Conservation (phyloP, 768 basidiomycete species). For the Lactifluus piperatus region DNA sequence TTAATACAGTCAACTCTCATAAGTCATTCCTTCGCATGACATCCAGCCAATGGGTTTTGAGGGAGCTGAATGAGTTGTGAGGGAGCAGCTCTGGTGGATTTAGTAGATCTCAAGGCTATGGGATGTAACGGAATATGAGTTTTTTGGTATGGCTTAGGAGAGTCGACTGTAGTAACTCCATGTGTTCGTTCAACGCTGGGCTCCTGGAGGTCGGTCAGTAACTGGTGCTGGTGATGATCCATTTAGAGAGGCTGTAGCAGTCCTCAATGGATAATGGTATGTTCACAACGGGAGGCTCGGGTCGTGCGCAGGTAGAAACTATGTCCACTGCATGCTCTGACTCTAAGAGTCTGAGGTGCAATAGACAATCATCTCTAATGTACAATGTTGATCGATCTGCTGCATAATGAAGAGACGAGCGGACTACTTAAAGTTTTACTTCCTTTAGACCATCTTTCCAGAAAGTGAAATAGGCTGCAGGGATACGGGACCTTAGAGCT, state of each 20-base stretch:
- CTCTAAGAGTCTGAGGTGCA: not conserved
- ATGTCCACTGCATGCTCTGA: not conserved
- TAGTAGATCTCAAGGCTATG: no score
- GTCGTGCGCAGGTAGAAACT: not conserved
- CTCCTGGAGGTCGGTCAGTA: no score
- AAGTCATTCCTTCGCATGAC: no score
- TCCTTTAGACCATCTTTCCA: conserved; percentile 94
- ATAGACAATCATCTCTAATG: conserved; percentile 3
- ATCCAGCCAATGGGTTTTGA: no score
- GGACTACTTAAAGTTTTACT: conserved; percentile 48
- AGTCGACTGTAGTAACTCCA: no score
- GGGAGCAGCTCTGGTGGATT: no score
- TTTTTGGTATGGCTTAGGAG: no score
- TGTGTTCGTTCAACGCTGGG: no score
- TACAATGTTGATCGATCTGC: conserved; percentile 13
- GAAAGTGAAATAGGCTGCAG: conserved; percentile 79
- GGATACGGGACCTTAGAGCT: conserved; percentile 9
- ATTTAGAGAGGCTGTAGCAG: not conserved
- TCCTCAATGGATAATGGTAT: not conserved
- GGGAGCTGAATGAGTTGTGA: no score
- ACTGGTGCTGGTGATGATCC: no score
- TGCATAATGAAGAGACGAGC: conserved; percentile 6
- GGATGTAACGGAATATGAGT: no score
- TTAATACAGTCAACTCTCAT: no score
- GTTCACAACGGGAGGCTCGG: not conserved